phyloP scores from a whole-genome alignment of 495 filamentous ascomycete genomes.

The Lasiosphaeria ovina region DNA sequence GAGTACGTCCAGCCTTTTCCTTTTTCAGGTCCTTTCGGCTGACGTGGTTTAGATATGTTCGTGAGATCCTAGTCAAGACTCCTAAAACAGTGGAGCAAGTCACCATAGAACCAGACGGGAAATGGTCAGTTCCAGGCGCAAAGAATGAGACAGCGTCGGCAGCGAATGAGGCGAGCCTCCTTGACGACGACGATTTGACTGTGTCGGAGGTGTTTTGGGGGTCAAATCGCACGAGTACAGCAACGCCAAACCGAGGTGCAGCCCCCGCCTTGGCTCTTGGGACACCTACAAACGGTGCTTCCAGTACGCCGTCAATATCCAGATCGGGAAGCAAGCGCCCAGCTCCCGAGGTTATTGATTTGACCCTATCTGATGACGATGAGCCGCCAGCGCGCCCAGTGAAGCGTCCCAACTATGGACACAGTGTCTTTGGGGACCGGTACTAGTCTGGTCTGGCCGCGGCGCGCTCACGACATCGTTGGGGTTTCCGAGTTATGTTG shows the following conservation, averaged over 20 bases:
- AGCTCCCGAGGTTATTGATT: constrained; percentile 67
- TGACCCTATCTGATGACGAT: constrained; percentile 74
- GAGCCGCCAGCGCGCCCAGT: constrained; percentile 57
- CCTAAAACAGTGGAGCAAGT: constrained; percentile 73
- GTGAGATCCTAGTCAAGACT: constrained; percentile 76
- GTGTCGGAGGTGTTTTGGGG: constrained; percentile 50
- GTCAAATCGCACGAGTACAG: constrained; percentile 10
- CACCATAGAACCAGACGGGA: constrained; percentile 81
- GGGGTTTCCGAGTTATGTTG: too few relatives aligned
- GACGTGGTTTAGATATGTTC: constrained; percentile 66
- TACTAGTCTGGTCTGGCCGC: constrained; percentile 9
- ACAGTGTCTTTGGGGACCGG: constrained; percentile 7
- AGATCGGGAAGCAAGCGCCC: constrained; percentile 57
- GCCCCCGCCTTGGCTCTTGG: constrained; percentile 20
- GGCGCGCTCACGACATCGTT: too few relatives aligned
- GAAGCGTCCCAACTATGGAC: constrained; percentile 51
- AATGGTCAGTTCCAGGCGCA: constrained; percentile 60
- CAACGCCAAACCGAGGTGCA: constrained; percentile 13
- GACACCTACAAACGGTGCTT: constrained; percentile 27
- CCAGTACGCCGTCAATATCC: constrained; percentile 36
- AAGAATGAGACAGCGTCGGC: constrained; percentile 23
- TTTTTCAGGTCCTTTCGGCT: constrained; percentile 14
- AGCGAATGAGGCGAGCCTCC: constrained; percentile 27
- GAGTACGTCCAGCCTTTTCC: constrained; percentile 55
- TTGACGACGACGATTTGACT: constrained; percentile 67